Percentiles rank a stretch among this genome's conserved stretches.
These are phyloP conservation scores for Talaromyces sp. DNA, from an alignment of 2,329 filamentous ascomycete species.

Conservation along the genomic window DNA sequence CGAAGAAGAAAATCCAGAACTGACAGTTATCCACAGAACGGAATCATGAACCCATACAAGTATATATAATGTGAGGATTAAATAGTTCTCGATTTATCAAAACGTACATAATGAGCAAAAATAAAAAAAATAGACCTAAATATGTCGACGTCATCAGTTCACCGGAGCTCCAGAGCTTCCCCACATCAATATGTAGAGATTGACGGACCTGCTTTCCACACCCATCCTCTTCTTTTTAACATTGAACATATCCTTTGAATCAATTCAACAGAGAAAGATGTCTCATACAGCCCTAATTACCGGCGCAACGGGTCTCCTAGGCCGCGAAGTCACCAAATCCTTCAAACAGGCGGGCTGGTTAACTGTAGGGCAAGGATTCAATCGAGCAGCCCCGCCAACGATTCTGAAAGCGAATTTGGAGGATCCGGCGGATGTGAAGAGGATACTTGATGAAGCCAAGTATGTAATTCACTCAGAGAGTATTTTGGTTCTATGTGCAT, in stretches of 20 bases:
- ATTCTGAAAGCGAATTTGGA: constrained; percentile 60
- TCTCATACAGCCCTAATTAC: constrained; percentile 68
- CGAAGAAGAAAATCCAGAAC: neutral
- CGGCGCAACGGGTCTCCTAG: constrained; percentile 79
- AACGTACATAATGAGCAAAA: neutral
- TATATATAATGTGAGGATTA: constrained; percentile 59
- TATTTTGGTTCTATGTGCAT: too few species aligned
- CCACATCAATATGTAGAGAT: constrained; percentile 10
- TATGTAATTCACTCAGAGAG: constrained; percentile 28
- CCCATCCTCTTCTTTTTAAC: neutral
- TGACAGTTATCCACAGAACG: constrained; percentile 63
- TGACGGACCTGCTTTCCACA: constrained; percentile 1
- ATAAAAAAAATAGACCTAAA: neutral
- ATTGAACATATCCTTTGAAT: neutral
- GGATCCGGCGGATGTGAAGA: constrained; percentile 46
- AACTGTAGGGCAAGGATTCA: constrained; percentile 72
- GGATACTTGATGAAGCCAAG: constrained; percentile 53
- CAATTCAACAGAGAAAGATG: constrained; percentile 26
- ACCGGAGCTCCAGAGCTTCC: constrained; percentile 3
- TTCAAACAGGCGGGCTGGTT: constrained; percentile 68
- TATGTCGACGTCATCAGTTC: constrained; percentile 18
- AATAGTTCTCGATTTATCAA: neutral
- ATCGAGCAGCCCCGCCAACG: constrained; percentile 67
- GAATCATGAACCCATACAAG: constrained; percentile 99
- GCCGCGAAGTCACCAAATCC: constrained; percentile 70